Base-by-base conservation (phyloP, 495 filamentous ascomycete species). In the Darksidea phi region DNA sequence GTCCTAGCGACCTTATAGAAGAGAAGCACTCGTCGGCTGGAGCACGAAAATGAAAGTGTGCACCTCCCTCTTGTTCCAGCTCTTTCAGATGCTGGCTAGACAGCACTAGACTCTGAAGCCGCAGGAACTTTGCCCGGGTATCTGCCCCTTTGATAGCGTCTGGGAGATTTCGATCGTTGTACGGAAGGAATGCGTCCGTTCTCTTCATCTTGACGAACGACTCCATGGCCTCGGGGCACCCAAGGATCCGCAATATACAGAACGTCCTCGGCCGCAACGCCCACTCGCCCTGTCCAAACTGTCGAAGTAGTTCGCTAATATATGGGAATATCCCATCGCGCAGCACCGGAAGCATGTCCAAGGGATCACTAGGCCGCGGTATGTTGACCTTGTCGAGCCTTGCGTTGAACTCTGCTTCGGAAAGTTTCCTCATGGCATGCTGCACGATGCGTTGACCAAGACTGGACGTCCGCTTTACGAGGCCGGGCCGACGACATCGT, bases 141-240 rank as follows among this genome's bases (percentile, higher is more conserved):
- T 61, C 58, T 47, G 37, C 58, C 12, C 42, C 58, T n/a, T 61
- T 61, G 20, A 61, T 54, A 11, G 38, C 25, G 45, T 47, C 38
- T 13, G 58, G 50, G 6, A 61, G 58, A 32, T 54, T 54, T 34
- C 43, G 8, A 21, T 54, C 51, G 17, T 46, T 43, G 38, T 58
- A 57, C 7, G 55, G 61, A 42, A 63, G 25, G 4, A 42, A 51
- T 10, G 45, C 15, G 45, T 58, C 60, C 0, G 41, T 52, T 17
- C 13, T 34, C 28, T 53, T 54, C 48, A 24, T 20, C 3, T 28
- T 48, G 17, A 56, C 34, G 26, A 57, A 57, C 7, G 20, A 28
- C 24, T 50, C 48, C 32, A 58, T 52, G 21, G 24, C 25, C 21
- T 59, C 45, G 20, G 26, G 10, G 21, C 42, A 52, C 13, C 60